phyloP scores from a whole-genome alignment of 257 asterid species.

The Fraxinus quadrangulata region DNA sequence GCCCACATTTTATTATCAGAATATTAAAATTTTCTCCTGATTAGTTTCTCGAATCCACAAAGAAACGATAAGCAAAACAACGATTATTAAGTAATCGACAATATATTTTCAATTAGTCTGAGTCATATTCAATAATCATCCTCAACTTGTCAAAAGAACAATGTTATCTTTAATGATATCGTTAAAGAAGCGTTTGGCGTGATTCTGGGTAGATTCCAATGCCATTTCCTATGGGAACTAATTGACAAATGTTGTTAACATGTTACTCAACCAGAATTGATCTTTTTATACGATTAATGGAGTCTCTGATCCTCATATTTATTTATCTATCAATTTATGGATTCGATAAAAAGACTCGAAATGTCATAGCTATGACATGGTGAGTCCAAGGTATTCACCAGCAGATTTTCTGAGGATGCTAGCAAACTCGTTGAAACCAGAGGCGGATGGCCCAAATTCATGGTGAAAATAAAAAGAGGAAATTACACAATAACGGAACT shows the following conservation, averaged over 20 bases:
- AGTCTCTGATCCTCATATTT: neutral
- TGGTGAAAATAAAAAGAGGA: too few species aligned
- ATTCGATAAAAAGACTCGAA: neutral
- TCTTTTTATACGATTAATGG: neutral
- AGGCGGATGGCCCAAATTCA: too few species aligned
- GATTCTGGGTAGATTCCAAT: constrained; percentile 20
- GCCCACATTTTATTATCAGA: too few species aligned
- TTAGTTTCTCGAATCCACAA: too few species aligned
- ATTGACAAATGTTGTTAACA: constrained; percentile 5
- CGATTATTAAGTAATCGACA: neutral
- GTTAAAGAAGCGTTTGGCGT: neutral
- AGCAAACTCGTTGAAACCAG: constrained; percentile 54
- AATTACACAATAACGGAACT: too few species aligned
- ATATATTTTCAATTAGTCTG: constrained; percentile 6
- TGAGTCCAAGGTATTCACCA: constrained; percentile 45
- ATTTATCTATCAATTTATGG: neutral
- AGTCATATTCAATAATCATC: constrained; percentile 24
- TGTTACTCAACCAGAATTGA: neutral
- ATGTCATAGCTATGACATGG: constrained; percentile 19
- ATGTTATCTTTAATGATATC: neutral
- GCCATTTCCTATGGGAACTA: constrained; percentile 45
- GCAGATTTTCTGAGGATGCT: constrained; percentile 49
- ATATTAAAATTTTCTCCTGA: too few species aligned
- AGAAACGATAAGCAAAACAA: neutral
- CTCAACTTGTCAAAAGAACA: neutral